Conservation (phyloP, 1,139 yeast species). For the Scheffersomyces cryptocercus region DNA sequence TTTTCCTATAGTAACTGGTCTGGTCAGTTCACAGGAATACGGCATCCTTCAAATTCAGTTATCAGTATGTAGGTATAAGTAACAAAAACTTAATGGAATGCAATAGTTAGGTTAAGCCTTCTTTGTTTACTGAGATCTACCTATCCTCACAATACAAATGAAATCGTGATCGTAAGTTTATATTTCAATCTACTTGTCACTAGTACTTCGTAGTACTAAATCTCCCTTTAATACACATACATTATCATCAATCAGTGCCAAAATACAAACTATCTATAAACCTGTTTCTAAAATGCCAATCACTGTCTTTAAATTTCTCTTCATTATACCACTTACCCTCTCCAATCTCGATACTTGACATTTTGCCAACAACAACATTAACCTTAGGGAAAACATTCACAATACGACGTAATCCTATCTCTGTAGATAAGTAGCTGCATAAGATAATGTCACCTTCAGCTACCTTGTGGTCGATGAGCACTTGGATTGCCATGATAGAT, state of each 20-base stretch:
- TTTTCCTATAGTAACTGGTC: too few species aligned
- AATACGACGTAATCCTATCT: conserved; percentile 75
- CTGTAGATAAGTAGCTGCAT: conserved; percentile 76
- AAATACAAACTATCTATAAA: conserved; percentile 79
- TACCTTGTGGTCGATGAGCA: conserved; percentile 81
- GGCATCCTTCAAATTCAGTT: too few species aligned
- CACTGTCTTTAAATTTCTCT: conserved; percentile 42
- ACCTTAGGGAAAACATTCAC: conserved; percentile 72
- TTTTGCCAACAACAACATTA: conserved; percentile 66
- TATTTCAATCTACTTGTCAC: too few species aligned
- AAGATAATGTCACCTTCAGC: conserved; percentile 61
- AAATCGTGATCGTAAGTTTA: too few species aligned
- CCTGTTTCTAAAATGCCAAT: conserved; percentile 67
- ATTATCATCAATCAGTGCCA: conserved; percentile 53
- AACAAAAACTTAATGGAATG: too few species aligned
- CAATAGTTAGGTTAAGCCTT: too few species aligned
- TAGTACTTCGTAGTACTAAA: not conserved
- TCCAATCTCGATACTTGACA: conserved; percentile 44
- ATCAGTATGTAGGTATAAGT: too few species aligned
- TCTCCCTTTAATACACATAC: not conserved
- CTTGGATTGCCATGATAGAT: conserved; percentile 90
- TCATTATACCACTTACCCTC: conserved; percentile 28
- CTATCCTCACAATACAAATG: too few species aligned
- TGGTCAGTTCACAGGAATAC: too few species aligned
- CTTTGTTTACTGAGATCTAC: too few species aligned